Evolutionary conservation across 2,329 filamentous ascomycete genomes (phyloP).

Genomic region (Salinomyces thailandicus): DNA sequence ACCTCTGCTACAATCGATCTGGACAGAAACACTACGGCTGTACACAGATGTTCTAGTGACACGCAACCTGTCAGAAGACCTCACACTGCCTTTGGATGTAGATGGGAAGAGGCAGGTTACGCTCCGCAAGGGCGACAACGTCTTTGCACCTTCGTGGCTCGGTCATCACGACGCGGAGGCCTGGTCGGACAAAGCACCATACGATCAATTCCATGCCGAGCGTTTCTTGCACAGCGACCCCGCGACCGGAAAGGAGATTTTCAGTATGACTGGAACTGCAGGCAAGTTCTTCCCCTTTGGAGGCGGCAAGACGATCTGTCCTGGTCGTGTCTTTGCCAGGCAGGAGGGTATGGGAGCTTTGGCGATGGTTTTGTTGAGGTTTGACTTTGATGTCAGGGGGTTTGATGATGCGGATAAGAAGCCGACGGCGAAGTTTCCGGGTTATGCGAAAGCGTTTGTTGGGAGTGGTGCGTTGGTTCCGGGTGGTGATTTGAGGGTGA

Average conservation of each 20-base stretch:
- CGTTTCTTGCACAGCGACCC: slow-evolving; percentile 19
- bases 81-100: slow-evolving; percentile 20
- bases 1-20: slow-evolving; percentile 26
- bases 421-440: slow-evolving; percentile 13
- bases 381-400: slow-evolving; percentile 19
- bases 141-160: slow-evolving; percentile 23
- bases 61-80: slow-evolving; percentile 19
- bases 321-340: slow-evolving; percentile 19
- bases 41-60: slow-evolving; percentile 25
- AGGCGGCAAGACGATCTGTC: slow-evolving; percentile 20
- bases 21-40: slow-evolving; percentile 25
- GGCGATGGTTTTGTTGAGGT: slow-evolving; percentile 18
- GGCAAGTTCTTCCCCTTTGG: slow-evolving; percentile 26
- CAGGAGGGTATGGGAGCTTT: slow-evolving; percentile 20
- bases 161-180: slow-evolving; percentile 18
- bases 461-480: slow-evolving; percentile 17
- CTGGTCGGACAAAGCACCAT: slow-evolving; percentile 14
- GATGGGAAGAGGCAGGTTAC: slow-evolving; percentile 15
- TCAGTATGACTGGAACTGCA: slow-evolving; percentile 15
- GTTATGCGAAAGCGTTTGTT: slow-evolving; percentile 13
- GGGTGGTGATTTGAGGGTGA: slow-evolving; percentile 19
- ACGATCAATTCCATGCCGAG: slow-evolving; percentile 18
- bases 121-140: slow-evolving; percentile 18
- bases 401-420: slow-evolving; percentile 17
- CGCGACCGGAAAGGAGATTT: slow-evolving; percentile 17